Evolutionary conservation across 208 protist genomes (phyloP).

Genomic region (Trypanosoma platydactyli): DNA sequence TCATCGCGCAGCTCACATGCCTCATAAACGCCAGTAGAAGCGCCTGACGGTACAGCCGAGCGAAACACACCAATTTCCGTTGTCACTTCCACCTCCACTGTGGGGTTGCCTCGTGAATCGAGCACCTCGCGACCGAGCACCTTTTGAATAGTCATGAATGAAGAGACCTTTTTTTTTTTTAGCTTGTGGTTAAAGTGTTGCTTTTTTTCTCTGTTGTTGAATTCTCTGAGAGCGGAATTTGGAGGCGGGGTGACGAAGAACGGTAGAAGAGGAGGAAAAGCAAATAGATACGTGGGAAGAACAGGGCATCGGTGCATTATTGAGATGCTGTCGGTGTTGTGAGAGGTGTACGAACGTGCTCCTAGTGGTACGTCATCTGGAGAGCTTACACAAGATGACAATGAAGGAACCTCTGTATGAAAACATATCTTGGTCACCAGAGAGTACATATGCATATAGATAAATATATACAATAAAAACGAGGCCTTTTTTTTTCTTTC

Average conservation of each 20-base stretch:
- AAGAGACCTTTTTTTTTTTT: not conserved
- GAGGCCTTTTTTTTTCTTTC: not conserved
- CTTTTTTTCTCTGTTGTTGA: conserved; percentile 7
- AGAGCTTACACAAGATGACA: not conserved
- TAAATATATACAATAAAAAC: conserved; percentile 13
- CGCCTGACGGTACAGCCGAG: conserved; percentile 97
- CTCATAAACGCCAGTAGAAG: conserved; percentile 99
- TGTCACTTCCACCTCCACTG: conserved; percentile 96
- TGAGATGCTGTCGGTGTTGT: no score
- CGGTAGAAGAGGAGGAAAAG: not conserved
- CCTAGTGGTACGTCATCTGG: not conserved
- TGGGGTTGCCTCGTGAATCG: conserved; percentile 91
- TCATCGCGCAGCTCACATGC: conserved; percentile 97
- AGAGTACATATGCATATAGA: conserved; percentile 13
- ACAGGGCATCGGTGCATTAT: conserved; percentile 1
- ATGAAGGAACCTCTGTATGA: not conserved
- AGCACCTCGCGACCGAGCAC: conserved; percentile 87
- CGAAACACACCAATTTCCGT: conserved; percentile 95
- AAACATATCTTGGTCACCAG: not conserved
- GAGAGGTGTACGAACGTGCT: conserved; percentile 8
- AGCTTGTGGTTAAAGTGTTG: not conserved
- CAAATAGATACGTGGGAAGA: conserved; percentile 2
- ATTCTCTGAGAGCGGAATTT: conserved; percentile 4
- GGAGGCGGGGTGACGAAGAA: no score
- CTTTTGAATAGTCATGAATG: conserved; percentile 79